phyloP scores from a whole-genome alignment of 2,329 filamentous ascomycete species.

The Cladorrhinum sp. region DNA sequence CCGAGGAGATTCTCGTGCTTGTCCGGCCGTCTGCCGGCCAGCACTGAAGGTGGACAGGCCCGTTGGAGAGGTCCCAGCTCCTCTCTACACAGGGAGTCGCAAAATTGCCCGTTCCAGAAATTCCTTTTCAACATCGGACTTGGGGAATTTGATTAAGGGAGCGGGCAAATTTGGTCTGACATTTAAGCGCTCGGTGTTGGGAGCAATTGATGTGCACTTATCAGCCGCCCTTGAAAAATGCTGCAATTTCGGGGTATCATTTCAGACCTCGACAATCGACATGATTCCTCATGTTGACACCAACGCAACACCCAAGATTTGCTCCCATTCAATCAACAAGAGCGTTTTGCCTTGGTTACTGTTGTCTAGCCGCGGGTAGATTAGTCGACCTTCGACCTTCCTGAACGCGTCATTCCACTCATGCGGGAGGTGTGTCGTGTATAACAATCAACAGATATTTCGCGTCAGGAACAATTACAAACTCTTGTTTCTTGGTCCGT shows the following conservation, averaged over 20 bases:
- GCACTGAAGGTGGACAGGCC: background rate
- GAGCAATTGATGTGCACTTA: conserved; percentile 13
- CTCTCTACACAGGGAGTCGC: background rate
- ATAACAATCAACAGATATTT: conserved; percentile 78
- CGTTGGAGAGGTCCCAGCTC: background rate
- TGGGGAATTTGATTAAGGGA: background rate
- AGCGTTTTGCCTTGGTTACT: background rate
- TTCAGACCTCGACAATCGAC: conserved; percentile 19
- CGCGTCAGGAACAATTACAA: conserved; percentile 77
- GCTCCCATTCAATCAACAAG: background rate
- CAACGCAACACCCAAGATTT: background rate
- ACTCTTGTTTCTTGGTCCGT: conserved; percentile 79
- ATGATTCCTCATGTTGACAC: background rate
- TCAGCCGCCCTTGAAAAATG: conserved; percentile 18
- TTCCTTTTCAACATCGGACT: background rate
- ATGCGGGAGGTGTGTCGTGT: conserved; percentile 60
- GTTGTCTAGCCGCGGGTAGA: conserved; percentile 11
- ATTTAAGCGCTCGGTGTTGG: background rate
- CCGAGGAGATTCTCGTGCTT: background rate
- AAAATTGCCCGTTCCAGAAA: background rate
- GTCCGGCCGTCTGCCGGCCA: background rate
- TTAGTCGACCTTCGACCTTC: background rate
- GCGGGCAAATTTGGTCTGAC: background rate
- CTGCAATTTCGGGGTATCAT: conserved; percentile 27
- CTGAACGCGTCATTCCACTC: background rate